phyloP scores from a whole-genome alignment of 257 asterid species.

The Phtheirospermum japonicum region DNA sequence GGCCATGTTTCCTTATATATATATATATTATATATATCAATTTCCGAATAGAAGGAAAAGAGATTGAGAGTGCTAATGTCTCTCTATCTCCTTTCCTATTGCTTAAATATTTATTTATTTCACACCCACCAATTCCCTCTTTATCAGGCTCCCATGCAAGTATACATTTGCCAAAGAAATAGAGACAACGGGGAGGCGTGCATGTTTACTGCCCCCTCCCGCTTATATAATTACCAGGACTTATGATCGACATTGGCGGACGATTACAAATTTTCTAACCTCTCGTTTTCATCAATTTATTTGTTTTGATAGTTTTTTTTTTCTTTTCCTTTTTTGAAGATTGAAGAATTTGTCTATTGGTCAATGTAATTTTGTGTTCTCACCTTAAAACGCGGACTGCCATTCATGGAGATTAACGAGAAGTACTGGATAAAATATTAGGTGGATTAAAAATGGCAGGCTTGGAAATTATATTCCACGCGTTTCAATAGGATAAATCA shows the following conservation, averaged over 20 bases:
- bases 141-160: conserved; percentile 28
- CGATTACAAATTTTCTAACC: conserved; percentile 14
- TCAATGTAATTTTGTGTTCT: background rate
- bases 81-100: conserved; percentile 32
- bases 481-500: no score
- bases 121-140: background rate
- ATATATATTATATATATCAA: no score
- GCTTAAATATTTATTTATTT: background rate
- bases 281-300: background rate
- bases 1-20: no score
- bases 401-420: background rate
- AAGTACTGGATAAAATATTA: background rate
- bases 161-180: background rate
- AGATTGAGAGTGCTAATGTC: conserved; percentile 39
- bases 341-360: no score
- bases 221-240: background rate
- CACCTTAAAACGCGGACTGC: conserved; percentile 11
- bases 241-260: conserved; percentile 30
- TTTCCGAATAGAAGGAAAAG: conserved; percentile 37
- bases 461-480: no score
- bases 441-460: no score
- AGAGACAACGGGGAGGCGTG: conserved; percentile 17
- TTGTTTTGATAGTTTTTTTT: no score
- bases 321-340: no score
- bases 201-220: background rate